phyloP scores from a whole-genome alignment of 352 stramenopile species.

The Globisporangium paroecandrum region DNA sequence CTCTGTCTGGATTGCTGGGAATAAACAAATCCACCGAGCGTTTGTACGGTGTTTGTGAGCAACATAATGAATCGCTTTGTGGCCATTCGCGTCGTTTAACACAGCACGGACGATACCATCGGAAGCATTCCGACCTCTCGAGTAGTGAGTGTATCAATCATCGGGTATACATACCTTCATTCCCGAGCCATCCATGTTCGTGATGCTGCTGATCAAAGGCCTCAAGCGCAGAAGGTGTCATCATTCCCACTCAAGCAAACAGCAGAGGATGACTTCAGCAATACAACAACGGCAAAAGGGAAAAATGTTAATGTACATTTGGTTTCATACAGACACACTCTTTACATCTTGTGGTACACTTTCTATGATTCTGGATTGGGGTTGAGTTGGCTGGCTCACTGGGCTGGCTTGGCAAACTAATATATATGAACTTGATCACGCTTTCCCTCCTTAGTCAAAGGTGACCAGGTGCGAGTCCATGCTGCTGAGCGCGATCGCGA shows the following conservation, averaged over 20 bases:
- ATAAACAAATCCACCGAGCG: too few relatives aligned
- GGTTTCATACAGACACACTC: conserved; percentile 40
- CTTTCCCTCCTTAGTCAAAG: conserved; percentile 53
- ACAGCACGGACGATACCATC: neutral
- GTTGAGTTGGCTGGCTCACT: neutral
- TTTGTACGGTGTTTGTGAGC: too few relatives aligned
- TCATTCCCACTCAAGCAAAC: neutral
- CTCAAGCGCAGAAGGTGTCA: too few relatives aligned
- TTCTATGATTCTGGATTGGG: conserved; percentile 1
- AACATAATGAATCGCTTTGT: neutral
- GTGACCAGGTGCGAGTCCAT: conserved; percentile 88
- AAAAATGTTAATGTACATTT: conserved; percentile 26
- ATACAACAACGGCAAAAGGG: too few relatives aligned
- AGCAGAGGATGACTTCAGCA: too few relatives aligned
- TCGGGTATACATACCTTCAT: too few relatives aligned
- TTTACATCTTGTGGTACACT: conserved; percentile 12
- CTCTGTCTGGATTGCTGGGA: too few relatives aligned
- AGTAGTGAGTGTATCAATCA: too few relatives aligned
- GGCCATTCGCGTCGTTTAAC: neutral
- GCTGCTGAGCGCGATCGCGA: conserved; percentile 83
- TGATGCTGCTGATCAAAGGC: too few relatives aligned
- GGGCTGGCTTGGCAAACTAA: neutral
- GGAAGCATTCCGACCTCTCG: neutral
- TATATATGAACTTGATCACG: conserved; percentile 2
- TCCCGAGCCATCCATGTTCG: too few relatives aligned